Base-by-base conservation (phyloP, 116 monocot genomes). In the Dioscorea cayenensis region DNA sequence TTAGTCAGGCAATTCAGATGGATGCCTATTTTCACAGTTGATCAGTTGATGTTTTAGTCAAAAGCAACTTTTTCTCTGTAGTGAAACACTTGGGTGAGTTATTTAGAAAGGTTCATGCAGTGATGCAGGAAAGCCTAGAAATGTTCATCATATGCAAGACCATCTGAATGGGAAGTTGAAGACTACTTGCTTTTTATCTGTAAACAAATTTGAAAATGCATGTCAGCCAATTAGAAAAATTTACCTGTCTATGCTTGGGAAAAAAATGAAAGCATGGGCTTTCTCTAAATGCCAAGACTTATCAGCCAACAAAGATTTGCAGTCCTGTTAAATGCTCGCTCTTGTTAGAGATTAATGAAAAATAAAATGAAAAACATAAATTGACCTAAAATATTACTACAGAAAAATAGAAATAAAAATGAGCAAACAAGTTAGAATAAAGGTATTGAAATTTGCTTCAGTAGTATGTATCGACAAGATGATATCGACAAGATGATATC, bases 201-300 rank as follows among this genome's bases (percentile, higher is more conserved):
- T 32, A 32, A 32, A 17, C 7, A 7, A 17, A 66, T 17, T 14
- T 7, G 28, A 66, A 29, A 6, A 37, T n/a, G 14, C 66, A 66
- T 17, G 28, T 16, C 23, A 12, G 12, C 43, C 43, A 43, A 8
- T 43, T 43, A 43, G 70, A 14, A 36, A 49, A 19, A 51, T 29
- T 25, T 85, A 96, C 96, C 96, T 90, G 49, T 96, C 79, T 66
- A 92, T 90, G 43, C 96, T 92, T 29, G 96, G 92, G 68, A 96
- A 92, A 71, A 96, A 88, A 72, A 92, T 96, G 79, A 96, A 92
- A 70, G 81, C 96, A 84, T 96, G 86, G 79, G 90, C 96, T 65
- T 92, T 92, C 66, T 96, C 92, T 75, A 96, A 84, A 74, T 81
- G 84, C 96, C 96, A 96, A 22, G 73, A 79, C 66, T 92, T 90